phyloP scores from a whole-genome alignment of 805 yeast species.

The Lachancea lanzarotensis region DNA sequence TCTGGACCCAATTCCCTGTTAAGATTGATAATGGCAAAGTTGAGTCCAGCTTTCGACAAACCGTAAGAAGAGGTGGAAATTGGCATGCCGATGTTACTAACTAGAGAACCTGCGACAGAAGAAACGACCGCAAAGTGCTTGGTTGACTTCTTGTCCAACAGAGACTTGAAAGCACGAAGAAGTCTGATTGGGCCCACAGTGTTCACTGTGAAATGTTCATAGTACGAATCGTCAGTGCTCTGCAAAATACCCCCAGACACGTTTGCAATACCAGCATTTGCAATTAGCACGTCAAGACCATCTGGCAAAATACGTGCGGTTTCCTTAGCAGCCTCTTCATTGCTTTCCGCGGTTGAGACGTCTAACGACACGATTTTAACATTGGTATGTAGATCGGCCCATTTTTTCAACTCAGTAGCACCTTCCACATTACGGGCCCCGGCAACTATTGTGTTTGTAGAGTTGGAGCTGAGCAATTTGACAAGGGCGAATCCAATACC shows the following conservation, averaged over 20 bases:
- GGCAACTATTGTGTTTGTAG: slow-evolving; percentile 18
- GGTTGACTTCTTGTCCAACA: slow-evolving; percentile 15
- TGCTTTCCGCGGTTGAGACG: slow-evolving; percentile 15
- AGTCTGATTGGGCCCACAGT: slow-evolving; percentile 13
- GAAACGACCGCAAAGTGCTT: slow-evolving; percentile 29
- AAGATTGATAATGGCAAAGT: slow-evolving; percentile 27
- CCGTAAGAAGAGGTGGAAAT: slow-evolving; percentile 30
- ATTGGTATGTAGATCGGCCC: slow-evolving; percentile 12
- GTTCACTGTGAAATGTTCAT: slow-evolving; percentile 11
- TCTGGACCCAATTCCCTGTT: slow-evolving; percentile 23
- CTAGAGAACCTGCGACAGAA: slow-evolving; percentile 24
- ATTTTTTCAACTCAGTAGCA: slow-evolving; percentile 17
- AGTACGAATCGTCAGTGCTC: slow-evolving; percentile 7
- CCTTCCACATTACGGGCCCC: slow-evolving; percentile 10
- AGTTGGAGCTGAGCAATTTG: slow-evolving; percentile 18
- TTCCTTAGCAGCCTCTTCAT: slow-evolving; percentile 13
- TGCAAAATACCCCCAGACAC: slow-evolving; percentile 20
- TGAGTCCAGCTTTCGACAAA: slow-evolving; percentile 35
- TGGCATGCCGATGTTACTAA: slow-evolving; percentile 12
- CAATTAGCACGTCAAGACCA: slow-evolving; percentile 29
- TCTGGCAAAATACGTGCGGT: slow-evolving; percentile 11
- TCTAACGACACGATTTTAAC: slow-evolving; percentile 22
- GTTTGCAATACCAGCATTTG: slow-evolving; percentile 27
- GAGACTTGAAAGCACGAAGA: slow-evolving; percentile 16
- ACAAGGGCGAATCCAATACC: slow-evolving; percentile 35